Percentiles rank a stretch among this genome's conserved stretches.
Evolutionary conservation across 1,284 basidiomycete genomes (phyloP).

Genomic region (Rhodotorula sp.): DNA sequence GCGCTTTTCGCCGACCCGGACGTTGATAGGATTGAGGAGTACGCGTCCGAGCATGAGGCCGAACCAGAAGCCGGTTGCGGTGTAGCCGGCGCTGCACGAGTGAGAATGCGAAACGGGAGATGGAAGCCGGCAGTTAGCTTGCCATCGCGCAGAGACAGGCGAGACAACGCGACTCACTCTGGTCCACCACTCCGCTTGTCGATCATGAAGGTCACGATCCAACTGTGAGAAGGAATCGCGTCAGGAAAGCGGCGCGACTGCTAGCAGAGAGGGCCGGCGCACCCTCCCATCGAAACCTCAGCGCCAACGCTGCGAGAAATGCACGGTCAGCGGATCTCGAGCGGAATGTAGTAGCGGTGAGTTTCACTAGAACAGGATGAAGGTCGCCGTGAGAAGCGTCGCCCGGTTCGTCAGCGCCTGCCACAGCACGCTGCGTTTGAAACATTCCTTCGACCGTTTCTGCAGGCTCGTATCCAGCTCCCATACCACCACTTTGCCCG

Average conservation of each 20-base stretch:
- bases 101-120: neutral
- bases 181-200: constrained; percentile 29
- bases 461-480: neutral
- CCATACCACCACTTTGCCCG: neutral
- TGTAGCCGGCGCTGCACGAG: constrained; percentile 21
- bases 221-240: neutral
- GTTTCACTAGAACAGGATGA: constrained; percentile 33
- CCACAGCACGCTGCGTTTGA: neutral
- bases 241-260: neutral
- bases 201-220: constrained; percentile 38
- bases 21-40: constrained; percentile 17
- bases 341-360: no score
- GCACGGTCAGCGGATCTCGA: neutral
- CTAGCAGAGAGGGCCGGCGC: no score
- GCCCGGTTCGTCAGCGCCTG: constrained; percentile 16
- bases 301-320: constrained; percentile 22
- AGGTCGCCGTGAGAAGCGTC: constrained; percentile 16
- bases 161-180: neutral
- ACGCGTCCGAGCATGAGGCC: constrained; percentile 31
- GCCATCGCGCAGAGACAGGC: no score
- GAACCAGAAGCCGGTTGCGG: constrained; percentile 29
- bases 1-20: constrained; percentile 25
- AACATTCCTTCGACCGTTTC: neutral
- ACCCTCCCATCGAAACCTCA: constrained; percentile 36
- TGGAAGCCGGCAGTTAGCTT: no score